These are phyloP conservation scores for Leccinum barrowsii DNA, from an alignment of 768 basidiomycete species.

Conservation along the genomic window DNA sequence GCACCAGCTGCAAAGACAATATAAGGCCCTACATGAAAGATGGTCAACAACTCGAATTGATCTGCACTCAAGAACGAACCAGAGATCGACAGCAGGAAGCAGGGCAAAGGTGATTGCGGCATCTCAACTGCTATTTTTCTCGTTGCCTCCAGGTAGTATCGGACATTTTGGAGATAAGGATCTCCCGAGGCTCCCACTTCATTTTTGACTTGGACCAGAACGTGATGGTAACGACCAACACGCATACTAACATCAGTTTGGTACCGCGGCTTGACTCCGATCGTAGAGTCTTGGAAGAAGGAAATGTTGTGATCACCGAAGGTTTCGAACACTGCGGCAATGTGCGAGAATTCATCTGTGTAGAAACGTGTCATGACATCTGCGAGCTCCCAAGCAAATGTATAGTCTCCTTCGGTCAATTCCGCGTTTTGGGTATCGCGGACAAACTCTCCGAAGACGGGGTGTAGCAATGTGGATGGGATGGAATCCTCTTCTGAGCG, in stretches of 20 bases:
- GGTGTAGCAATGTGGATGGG: background rate
- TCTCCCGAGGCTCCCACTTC: constrained; percentile 23
- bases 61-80: background rate
- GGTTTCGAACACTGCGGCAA: too few species aligned
- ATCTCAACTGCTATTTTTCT: constrained; percentile 1
- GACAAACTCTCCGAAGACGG: background rate
- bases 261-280: too few species aligned
- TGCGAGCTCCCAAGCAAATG: background rate
- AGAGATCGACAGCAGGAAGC: too few species aligned
- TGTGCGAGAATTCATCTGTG: too few species aligned
- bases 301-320: too few species aligned
- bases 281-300: too few species aligned
- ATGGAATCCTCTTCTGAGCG: background rate
- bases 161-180: constrained; percentile 23
- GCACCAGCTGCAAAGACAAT: constrained; percentile 28
- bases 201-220: constrained; percentile 20
- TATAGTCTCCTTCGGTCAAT: background rate
- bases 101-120: background rate
- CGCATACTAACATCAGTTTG: background rate
- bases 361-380: background rate
- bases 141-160: constrained; percentile 20
- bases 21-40: constrained; percentile 17
- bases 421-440: background rate
- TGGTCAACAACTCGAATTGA: background rate
- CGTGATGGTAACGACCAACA: background rate